Conservation (phyloP, 345 rosid genomes). For the Garcia nutans region DNA sequence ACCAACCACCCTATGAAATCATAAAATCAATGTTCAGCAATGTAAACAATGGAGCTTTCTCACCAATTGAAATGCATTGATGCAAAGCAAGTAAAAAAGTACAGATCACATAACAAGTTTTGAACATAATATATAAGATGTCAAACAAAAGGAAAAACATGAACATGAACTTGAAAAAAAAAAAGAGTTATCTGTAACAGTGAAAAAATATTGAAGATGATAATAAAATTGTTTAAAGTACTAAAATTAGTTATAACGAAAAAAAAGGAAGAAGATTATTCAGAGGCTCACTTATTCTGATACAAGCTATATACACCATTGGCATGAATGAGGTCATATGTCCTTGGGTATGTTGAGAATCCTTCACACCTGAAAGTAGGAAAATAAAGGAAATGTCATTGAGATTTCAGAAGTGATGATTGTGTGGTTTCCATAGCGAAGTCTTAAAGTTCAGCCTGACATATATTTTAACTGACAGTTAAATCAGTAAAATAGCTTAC, state of each 20-base stretch:
- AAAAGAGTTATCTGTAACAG: too few relatives aligned
- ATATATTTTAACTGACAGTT: neutral
- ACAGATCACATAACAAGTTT: too few relatives aligned
- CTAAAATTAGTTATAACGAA: neutral
- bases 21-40: neutral
- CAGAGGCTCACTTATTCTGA: conserved; percentile 51
- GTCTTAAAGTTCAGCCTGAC: conserved; percentile 2
- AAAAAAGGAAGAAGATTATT: conserved; percentile 3
- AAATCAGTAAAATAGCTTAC: neutral
- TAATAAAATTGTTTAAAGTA: too few relatives aligned
- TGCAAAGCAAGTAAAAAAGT: too few relatives aligned
- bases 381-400: conserved; percentile 13
- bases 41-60: too few relatives aligned
- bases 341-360: conserved; percentile 96
- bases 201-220: too few relatives aligned
- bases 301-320: conserved; percentile 75
- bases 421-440: neutral
- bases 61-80: too few relatives aligned
- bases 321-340: conserved; percentile 90
- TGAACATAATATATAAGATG: neutral
- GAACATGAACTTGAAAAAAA: neutral
- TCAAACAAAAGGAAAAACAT: neutral
- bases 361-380: conserved; percentile 85
- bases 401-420: neutral
- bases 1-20: neutral